A percentile compares a stretch with the other conserved stretches of the same genome.
Conservation (phyloP, 257 asterid genomes). For the Capsicum pubescens region DNA sequence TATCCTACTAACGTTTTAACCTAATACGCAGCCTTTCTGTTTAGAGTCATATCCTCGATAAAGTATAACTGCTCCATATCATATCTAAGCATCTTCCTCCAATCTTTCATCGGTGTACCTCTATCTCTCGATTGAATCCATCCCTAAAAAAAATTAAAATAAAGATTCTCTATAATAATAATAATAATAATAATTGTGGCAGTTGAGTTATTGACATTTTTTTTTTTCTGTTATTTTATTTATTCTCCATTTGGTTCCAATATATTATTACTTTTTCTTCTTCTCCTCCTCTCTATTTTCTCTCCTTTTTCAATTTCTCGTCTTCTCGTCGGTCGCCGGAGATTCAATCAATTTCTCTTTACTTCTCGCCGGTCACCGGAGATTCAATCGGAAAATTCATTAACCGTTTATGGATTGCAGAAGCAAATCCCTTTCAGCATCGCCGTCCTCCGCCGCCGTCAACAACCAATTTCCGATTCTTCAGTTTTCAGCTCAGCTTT, state of each 20-base stretch:
- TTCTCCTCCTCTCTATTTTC: not conserved
- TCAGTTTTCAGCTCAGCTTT: conserved; percentile 34
- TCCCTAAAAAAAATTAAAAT: not conserved
- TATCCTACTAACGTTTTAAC: too few species aligned
- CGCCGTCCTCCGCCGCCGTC: conserved; percentile 35
- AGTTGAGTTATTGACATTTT: not conserved
- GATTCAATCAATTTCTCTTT: not conserved
- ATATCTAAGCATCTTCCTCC: too few species aligned
- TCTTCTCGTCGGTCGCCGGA: not conserved
- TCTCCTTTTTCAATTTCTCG: not conserved
- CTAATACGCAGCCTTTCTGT: too few species aligned
- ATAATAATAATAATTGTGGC: not conserved
- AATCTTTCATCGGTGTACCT: too few species aligned
- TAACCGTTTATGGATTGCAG: conserved; percentile 55
- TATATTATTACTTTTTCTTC: not conserved
- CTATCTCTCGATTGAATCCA: not conserved
- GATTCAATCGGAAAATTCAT: conserved; percentile 11
- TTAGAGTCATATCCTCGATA: too few species aligned
- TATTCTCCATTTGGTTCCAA: not conserved
- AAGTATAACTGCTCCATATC: too few species aligned
- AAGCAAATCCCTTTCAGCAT: conserved; percentile 33
- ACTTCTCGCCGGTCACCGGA: conserved; percentile 19
- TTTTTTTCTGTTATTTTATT: not conserved
- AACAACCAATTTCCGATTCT: conserved; percentile 10
- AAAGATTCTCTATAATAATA: too few species aligned